Conservation (phyloP, 2,329 filamentous ascomycete genomes). For the Exserohilum rostratum region DNA sequence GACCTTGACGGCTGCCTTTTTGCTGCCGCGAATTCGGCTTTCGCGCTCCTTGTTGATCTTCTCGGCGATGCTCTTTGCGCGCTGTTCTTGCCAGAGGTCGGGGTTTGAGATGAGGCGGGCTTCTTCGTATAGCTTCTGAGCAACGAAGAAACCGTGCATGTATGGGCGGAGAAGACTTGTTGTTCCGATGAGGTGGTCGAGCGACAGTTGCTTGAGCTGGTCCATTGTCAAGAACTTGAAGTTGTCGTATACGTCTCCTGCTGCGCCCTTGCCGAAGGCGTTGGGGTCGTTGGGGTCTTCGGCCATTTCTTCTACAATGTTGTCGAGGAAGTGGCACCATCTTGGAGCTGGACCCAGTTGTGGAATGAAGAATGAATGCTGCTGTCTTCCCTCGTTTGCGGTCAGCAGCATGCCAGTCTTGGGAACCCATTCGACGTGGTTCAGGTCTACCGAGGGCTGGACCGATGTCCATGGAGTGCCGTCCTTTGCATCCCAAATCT, state of each 20-base stretch:
- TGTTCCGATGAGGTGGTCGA: constrained; percentile 88
- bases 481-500: constrained; percentile 86
- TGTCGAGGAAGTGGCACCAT: constrained; percentile 97
- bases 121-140: constrained; percentile 93
- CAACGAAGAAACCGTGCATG: constrained; percentile 99
- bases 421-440: constrained; percentile 90
- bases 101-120: constrained; percentile 91
- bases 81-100: constrained; percentile 90
- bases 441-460: constrained; percentile 92
- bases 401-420: constrained; percentile 94
- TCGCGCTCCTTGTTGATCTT: constrained; percentile 98
- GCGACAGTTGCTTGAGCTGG: constrained; percentile 82
- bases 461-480: constrained; percentile 94
- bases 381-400: constrained; percentile 93
- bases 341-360: constrained; percentile 90
- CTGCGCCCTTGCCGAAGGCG: constrained; percentile 59
- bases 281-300: constrained; percentile 73
- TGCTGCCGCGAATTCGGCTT: constrained; percentile 88
- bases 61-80: constrained; percentile 87
- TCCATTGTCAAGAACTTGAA: constrained; percentile 95
- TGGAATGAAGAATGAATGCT: constrained; percentile 94
- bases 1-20: constrained; percentile 89
- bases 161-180: constrained; percentile 90
- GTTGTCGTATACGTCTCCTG: constrained; percentile 91
- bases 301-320: constrained; percentile 98